Percentiles rank a stretch among this genome's conserved stretches.
Evolutionary conservation across 1,284 basidiomycete genomes (phyloP).

Genomic region (Ustilago shanxiensis): DNA sequence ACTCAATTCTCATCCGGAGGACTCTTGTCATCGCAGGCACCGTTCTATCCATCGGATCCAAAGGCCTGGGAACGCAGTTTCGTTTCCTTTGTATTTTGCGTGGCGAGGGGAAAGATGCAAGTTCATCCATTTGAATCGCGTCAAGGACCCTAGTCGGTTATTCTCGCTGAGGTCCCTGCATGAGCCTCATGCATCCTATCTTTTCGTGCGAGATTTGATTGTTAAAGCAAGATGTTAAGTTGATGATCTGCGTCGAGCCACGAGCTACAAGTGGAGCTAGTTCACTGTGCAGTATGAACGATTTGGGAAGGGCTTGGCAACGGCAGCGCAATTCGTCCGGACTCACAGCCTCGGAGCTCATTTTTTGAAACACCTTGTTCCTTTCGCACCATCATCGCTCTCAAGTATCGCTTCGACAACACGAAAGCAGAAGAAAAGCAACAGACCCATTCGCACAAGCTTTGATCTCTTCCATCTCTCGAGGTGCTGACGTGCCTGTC

Average conservation of each 20-base stretch:
- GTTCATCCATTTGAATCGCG: not conserved
- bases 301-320: slow-evolving; percentile 16
- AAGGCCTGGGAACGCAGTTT: not conserved
- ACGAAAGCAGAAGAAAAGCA: too few relatives aligned
- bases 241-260: not conserved
- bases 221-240: not conserved
- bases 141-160: slow-evolving; percentile 10
- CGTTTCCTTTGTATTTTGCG: too few relatives aligned
- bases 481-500: not conserved
- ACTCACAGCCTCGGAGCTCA: slow-evolving; percentile 3
- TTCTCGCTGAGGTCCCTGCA: slow-evolving; percentile 17
- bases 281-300: not conserved
- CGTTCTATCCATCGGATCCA: not conserved
- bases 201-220: slow-evolving; percentile 14
- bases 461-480: too few relatives aligned
- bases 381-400: not conserved
- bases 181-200: not conserved
- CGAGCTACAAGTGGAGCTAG: slow-evolving; percentile 9
- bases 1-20: too few relatives aligned
- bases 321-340: too few relatives aligned
- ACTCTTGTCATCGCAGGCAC: too few relatives aligned
- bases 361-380: not conserved
- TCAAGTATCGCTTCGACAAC: not conserved
- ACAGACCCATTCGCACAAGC: too few relatives aligned
- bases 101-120: not conserved